Conservation (phyloP, 352 stramenopile genomes). For the Pythium insidiosum region DNA sequence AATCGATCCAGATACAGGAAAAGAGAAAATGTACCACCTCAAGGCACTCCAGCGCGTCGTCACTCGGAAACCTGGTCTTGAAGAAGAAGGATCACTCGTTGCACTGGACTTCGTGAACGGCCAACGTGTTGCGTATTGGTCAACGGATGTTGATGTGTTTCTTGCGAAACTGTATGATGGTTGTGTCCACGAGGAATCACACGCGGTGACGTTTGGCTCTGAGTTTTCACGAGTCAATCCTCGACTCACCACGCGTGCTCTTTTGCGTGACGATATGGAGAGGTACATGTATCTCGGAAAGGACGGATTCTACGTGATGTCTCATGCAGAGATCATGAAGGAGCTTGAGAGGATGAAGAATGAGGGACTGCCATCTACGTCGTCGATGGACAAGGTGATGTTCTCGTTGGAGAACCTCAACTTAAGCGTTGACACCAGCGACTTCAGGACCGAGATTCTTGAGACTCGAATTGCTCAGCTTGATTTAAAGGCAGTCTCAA, state of each 20-base stretch:
- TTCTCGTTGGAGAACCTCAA: conserved; percentile 72
- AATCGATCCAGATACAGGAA: conserved; percentile 6
- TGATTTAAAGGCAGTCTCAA: conserved; percentile 39
- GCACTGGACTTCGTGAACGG: conserved; percentile 64
- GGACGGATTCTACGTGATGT: conserved; percentile 51
- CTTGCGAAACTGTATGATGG: conserved; percentile 63
- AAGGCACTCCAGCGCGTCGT: conserved; percentile 48
- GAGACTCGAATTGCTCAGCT: conserved; percentile 45
- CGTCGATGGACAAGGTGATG: conserved; percentile 44
- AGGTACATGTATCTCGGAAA: conserved; percentile 45
- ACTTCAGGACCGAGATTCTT: conserved; percentile 43
- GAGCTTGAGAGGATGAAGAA: conserved; percentile 52
- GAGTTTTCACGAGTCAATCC: conserved; percentile 67
- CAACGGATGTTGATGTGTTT: conserved; percentile 48
- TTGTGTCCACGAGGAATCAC: conserved; percentile 53
- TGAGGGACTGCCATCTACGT: conserved; percentile 28
- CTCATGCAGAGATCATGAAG: conserved; percentile 39
- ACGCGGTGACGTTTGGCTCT: conserved; percentile 42
- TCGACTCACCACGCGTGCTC: conserved; percentile 34
- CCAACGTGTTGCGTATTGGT: conserved; percentile 47
- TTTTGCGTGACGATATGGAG: conserved; percentile 49
- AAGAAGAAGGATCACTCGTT: conserved; percentile 12
- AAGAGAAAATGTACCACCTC: conserved; percentile 48
- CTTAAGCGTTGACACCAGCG: conserved; percentile 51
- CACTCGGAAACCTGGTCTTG: conserved; percentile 5